Evolutionary conservation across 2,329 filamentous ascomycete species (phyloP).

Genomic region (Fonsecaea multimorphosa): DNA sequence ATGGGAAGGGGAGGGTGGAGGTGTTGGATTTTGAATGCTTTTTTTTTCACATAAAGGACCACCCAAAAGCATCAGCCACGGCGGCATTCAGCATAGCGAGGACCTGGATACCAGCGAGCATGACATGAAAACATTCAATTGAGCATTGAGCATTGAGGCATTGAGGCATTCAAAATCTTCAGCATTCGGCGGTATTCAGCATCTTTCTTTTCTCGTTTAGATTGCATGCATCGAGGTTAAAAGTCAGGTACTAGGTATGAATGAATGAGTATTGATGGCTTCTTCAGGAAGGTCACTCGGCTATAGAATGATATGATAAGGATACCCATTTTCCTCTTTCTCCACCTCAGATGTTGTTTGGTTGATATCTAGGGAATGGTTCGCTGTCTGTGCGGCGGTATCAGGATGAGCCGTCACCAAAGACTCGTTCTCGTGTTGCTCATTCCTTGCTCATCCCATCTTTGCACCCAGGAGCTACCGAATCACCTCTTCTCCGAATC

Average conservation of each 20-base stretch:
- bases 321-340: not conserved
- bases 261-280: not conserved
- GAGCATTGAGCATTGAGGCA: not conserved
- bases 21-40: too few species aligned
- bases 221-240: not conserved
- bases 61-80: not conserved
- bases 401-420: not conserved
- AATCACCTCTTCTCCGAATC: constrained; percentile 63
- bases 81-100: constrained; percentile 22
- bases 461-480: constrained; percentile 55
- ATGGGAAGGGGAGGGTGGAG: too few species aligned
- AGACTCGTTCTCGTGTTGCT: not conserved
- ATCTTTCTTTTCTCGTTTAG: not conserved
- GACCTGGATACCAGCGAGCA: constrained; percentile 21
- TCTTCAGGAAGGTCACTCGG: too few species aligned
- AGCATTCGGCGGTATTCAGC: not conserved
- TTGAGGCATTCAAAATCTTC: too few species aligned
- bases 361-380: not conserved
- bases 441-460: not conserved
- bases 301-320: not conserved
- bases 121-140: not conserved
- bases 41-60: not conserved
- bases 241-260: not conserved
- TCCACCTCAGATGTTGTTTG: not conserved
- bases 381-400: not conserved